Base-by-base conservation (phyloP, 2,329 filamentous ascomycete species). In the Colletotrichum coccodes region DNA sequence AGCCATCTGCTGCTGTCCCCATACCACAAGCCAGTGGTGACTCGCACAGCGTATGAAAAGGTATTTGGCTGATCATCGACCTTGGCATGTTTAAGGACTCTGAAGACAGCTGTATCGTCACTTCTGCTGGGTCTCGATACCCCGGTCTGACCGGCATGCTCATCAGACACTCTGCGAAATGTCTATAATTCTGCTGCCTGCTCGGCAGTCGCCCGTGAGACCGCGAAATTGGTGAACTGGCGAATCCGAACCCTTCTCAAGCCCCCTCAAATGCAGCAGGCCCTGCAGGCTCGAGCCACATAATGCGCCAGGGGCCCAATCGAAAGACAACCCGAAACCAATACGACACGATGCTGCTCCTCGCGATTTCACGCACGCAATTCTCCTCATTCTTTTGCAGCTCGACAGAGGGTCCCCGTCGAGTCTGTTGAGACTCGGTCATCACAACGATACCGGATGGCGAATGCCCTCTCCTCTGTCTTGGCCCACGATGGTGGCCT, bases 101-200 rank as follows among this genome's bases (percentile, higher is more conserved):
- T 6, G 3, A 18, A 8, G n/a, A 44, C 42, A 46, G 21, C 9
- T n/a, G 32, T 26, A 36, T 32, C 21, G 16, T 23, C 26, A 18
- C 14, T 38, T 11, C 23, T 34, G 6, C 30, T 12, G 4, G n/a
- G n/a, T 44, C 38, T 12, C n/a, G 56, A 34, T 23, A 34, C 28
- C 2, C 56, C 56, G 56, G 40, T 16, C 11, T 28, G n/a, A 21
- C 18, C n/a, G 26, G 28, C 14, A n/a, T 26, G 42, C 30, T 9
- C 12, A 40, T 32, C 23, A 49, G 16, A 53, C 28, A 53, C 61
- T 38, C 23, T 18, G 30, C 8, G 9, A n/a, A n/a, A n/a, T 38
- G 5, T 11, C 1, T 5, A 18, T 40, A 68, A 68, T 68, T 54
- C 60, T 68, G 64, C 60, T 68, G 64, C 60, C 64, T 68, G 53